phyloP scores from a whole-genome alignment of 495 filamentous ascomycete species.

The Astrocystis sublimbata region DNA sequence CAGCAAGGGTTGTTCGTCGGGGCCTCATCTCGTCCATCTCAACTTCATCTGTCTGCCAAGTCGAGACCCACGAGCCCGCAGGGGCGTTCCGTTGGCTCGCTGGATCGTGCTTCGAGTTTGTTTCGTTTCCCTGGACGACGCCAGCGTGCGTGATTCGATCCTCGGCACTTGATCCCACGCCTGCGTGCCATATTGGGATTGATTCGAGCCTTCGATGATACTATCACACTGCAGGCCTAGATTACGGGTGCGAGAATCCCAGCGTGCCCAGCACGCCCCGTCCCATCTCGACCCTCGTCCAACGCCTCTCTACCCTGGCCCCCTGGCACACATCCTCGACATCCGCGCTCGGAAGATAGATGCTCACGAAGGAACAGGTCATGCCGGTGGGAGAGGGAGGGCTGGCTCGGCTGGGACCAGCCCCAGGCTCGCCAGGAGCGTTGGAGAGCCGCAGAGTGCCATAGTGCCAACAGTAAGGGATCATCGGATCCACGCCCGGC shows the following conservation, averaged over 20 bases:
- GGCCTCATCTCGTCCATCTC: too few relatives aligned
- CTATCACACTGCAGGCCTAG: not conserved
- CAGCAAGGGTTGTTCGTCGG: not conserved
- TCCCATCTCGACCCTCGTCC: conserved; percentile 20
- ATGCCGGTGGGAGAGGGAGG: conserved; percentile 15
- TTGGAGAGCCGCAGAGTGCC: conserved; percentile 24
- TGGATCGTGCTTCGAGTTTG: conserved; percentile 19
- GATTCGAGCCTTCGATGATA: too few relatives aligned
- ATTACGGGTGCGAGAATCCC: not conserved
- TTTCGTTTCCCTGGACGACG: conserved; percentile 20
- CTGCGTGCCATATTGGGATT: not conserved
- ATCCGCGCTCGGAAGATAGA: conserved; percentile 13
- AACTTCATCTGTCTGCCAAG: not conserved
- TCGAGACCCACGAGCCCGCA: conserved; percentile 13
- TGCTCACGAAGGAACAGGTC: not conserved
- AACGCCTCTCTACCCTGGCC: conserved; percentile 9
- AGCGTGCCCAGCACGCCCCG: conserved; percentile 10
- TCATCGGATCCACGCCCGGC: conserved; percentile 30
- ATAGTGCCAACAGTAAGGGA: conserved; percentile 16
- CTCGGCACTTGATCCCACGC: conserved; percentile 1
- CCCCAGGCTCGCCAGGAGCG: conserved; percentile 24
- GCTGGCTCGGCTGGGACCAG: too few relatives aligned
- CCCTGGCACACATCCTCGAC: too few relatives aligned
- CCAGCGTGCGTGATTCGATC: conserved; percentile 18
- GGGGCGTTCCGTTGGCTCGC: conserved; percentile 28